phyloP scores from a whole-genome alignment of 495 filamentous ascomycete species.

The Collariella sp. region DNA sequence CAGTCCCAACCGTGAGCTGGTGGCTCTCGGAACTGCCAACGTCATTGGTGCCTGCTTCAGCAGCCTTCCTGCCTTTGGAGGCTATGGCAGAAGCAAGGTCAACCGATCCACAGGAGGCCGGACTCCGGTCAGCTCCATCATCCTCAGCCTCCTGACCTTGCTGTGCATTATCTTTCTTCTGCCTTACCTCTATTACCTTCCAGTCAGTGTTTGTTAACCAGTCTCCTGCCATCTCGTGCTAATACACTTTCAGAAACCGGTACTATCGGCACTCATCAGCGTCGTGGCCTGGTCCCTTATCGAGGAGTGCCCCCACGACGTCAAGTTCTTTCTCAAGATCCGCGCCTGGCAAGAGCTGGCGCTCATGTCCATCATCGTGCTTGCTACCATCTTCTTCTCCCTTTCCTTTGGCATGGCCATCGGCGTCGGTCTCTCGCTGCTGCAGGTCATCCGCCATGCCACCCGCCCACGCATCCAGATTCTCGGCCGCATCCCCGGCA shows the following conservation, averaged over 20 bases:
- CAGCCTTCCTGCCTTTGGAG: slow-evolving; percentile 87
- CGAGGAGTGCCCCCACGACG: slow-evolving; percentile 88
- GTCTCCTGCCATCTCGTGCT: neutral
- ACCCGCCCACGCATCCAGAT: slow-evolving; percentile 96
- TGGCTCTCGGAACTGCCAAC: slow-evolving; percentile 87
- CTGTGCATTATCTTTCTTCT: slow-evolving; percentile 71
- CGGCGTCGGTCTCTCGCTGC: slow-evolving; percentile 76
- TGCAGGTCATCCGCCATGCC: slow-evolving; percentile 80
- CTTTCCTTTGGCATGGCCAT: slow-evolving; percentile 79
- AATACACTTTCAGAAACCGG: slow-evolving; percentile 61
- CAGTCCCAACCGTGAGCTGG: slow-evolving; percentile 88
- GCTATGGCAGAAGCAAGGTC: slow-evolving; percentile 92
- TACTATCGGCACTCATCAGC: slow-evolving; percentile 87
- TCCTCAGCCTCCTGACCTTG: slow-evolving; percentile 74
- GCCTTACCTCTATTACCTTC: slow-evolving; percentile 90
- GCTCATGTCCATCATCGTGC: slow-evolving; percentile 84
- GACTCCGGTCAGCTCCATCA: slow-evolving; percentile 84
- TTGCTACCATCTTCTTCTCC: slow-evolving; percentile 87
- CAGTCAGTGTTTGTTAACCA: slow-evolving; percentile 58
- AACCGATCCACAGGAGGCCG: slow-evolving; percentile 85
- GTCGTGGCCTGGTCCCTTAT: slow-evolving; percentile 91
- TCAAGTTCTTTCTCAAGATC: slow-evolving; percentile 81
- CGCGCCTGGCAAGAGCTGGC: slow-evolving; percentile 74
- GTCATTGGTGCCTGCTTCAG: slow-evolving; percentile 84
- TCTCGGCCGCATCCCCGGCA: slow-evolving; percentile 79